Percentiles rank a stretch among this genome's conserved stretches.
Conservation (phyloP, 768 basidiomycete genomes). For the Pholiota conissans region DNA sequence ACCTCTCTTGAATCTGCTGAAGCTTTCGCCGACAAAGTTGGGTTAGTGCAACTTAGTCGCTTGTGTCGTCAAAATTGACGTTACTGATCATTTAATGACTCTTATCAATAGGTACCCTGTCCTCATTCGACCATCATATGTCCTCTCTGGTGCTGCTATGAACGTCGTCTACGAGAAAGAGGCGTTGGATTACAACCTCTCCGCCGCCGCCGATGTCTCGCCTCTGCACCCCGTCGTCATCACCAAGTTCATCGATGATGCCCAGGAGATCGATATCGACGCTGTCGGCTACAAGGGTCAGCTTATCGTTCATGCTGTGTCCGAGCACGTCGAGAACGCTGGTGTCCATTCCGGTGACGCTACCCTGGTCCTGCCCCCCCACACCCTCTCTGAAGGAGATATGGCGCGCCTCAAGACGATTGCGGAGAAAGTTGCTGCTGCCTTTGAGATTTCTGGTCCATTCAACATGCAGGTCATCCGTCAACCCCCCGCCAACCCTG, state of each 20-base stretch:
- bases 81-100: constrained; percentile 9
- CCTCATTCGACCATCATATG: constrained; percentile 97
- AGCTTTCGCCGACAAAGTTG: constrained; percentile 83
- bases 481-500: constrained; percentile 55
- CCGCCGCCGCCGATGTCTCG: constrained; percentile 95
- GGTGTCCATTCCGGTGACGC: constrained; percentile 99
- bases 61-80: not conserved
- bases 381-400: constrained; percentile 73
- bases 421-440: constrained; percentile 90
- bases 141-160: constrained; percentile 98
- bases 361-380: constrained; percentile 94
- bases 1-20: constrained; percentile 88
- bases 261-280: constrained; percentile 98
- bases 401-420: constrained; percentile 90
- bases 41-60: constrained; percentile 40
- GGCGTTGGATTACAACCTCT: constrained; percentile 86
- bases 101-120: constrained; percentile 76
- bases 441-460: constrained; percentile 96
- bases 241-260: constrained; percentile 97
- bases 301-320: constrained; percentile 92
- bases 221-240: constrained; percentile 97
- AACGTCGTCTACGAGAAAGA: constrained; percentile 96
- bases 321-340: constrained; percentile 98
- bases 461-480: constrained; percentile 99
- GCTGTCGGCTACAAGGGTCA: constrained; percentile 93